Base-by-base conservation (phyloP, 208 protist species). In the Acanthamoeba lenticulata region DNA sequence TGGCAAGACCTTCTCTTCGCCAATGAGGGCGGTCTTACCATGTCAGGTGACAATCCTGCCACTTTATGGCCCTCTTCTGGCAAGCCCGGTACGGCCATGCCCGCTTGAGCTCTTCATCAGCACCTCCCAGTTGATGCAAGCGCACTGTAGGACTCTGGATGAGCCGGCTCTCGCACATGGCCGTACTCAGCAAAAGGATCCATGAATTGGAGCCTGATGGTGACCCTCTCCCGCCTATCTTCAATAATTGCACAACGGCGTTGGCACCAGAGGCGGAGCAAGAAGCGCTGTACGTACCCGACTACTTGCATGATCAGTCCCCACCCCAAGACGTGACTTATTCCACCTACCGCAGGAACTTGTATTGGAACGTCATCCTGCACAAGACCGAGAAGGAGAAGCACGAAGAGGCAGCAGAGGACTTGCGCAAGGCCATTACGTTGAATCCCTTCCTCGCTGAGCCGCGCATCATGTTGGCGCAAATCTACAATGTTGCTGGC, bases 1-100 rank as follows among this genome's bases (percentile, higher is more conserved):
- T 77, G 67, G 67, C 67, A 77, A 29, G 67, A 77, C 67, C 67
- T 77, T 5, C 67, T 77, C 38, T 77, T 77, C 27, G 32, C 67
- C 67, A 77, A 77, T 34, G 67, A 77, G 11, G 67, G 67, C 2
- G 67, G 67, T 0, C 32, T 77, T 11, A 77, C 36, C 67, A 77
- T 77, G 67, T 15, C 32, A 4, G 67, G 67, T 34, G 38, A 77
- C 34, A 77, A 77, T 7, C 67, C 67, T 44, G 38, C 67, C 67
- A 77, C 67, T 0, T 15, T 77, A 17, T 77, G 67, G 67, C 67
- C 67, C 21, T 77, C 67, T 15, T 44, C 67, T 29, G 67, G 67
- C 32, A 77, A 77, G 67, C 67, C 67, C 19, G 67, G 67, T 77
- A 1, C 57, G 0, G 13, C 2, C 19, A 62, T n/a, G 0, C 4